Base-by-base conservation (phyloP, 305 asterid species). In the Fraxinus paxiana region DNA sequence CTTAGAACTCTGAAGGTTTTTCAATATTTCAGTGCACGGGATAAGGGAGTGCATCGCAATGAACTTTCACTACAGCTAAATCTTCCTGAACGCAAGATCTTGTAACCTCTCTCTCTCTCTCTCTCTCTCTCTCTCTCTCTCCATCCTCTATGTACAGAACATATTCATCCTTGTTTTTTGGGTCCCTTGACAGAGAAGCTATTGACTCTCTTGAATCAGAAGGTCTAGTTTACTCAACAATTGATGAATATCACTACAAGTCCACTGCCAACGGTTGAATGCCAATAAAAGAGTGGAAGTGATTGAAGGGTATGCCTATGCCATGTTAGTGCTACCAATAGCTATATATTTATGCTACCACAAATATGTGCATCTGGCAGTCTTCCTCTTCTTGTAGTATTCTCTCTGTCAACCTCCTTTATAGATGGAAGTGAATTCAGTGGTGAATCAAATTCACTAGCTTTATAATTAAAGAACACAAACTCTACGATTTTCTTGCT, bases 181-280 rank as follows among this genome's bases (percentile, higher is more conserved):
- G 78, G 22, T 80, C 75, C 67, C 18, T 72, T 78, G 51, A 78
- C 97, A 94, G 97, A 77, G 89, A 84, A 83, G 92, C 92, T 46
- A 84, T 92, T 5, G 91, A 89, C 65, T 24, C 81, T 8, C 89
- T 94, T 80, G 97, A 88, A 79, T 18, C 84, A 0, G 98, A 94
- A 82, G 95, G 97, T 77, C 86, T 87, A 2, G 81, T 87, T 81
- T 92, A 91, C 82, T 83, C 97, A n/a, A 89, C 97, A 5, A 80
- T 90, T 15, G 95, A 94, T 56, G 97, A 94, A 6, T 61, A 3
- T 83, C 94, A 92, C 91, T 94, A 61, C 88, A 94, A 88, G 88
- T 83, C 92, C 88, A 88, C 92, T 63, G 84, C 84, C 81, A 90
- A 92, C 17, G 95, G 91, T 80, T 93, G 88, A 92, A 67, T 37